These are phyloP conservation scores for Posidonia australis DNA, from an alignment of 106 monocot species.

Conservation along the genomic window DNA sequence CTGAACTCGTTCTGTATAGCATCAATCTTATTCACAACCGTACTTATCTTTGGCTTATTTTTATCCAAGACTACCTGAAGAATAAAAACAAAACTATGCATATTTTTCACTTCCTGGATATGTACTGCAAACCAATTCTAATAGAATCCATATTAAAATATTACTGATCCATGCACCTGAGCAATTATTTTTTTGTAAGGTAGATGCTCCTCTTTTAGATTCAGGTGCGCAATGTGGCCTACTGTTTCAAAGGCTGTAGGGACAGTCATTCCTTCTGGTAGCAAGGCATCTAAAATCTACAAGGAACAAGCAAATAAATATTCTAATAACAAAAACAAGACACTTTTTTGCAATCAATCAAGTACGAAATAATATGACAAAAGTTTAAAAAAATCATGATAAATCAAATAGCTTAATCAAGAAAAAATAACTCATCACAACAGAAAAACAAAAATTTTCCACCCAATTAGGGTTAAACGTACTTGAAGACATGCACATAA, in stretches of 20 bases:
- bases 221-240: slow-evolving; percentile 93
- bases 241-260: slow-evolving; percentile 90
- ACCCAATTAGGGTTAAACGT: too few relatives aligned
- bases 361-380: not conserved
- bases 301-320: not conserved
- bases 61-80: slow-evolving; percentile 90
- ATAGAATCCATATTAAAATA: not conserved
- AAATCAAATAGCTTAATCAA: not conserved
- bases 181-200: slow-evolving; percentile 85
- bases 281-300: slow-evolving; percentile 66
- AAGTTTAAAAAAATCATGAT: not conserved
- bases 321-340: not conserved
- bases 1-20: slow-evolving; percentile 86
- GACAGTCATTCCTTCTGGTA: slow-evolving; percentile 58
- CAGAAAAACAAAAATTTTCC: too few relatives aligned
- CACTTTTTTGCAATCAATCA: not conserved
- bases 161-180: slow-evolving; percentile 33
- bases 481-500: too few relatives aligned
- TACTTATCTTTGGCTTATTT: slow-evolving; percentile 84
- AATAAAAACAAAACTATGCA: not conserved
- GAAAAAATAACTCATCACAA: not conserved
- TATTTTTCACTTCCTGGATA: too few relatives aligned
- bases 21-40: slow-evolving; percentile 93
- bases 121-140: not conserved
- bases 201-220: slow-evolving; percentile 78